A percentile compares a stretch with the other conserved stretches of the same genome.
Conservation (phyloP, 2,329 filamentous ascomycete genomes). For the Calonectria hongkongensis region DNA sequence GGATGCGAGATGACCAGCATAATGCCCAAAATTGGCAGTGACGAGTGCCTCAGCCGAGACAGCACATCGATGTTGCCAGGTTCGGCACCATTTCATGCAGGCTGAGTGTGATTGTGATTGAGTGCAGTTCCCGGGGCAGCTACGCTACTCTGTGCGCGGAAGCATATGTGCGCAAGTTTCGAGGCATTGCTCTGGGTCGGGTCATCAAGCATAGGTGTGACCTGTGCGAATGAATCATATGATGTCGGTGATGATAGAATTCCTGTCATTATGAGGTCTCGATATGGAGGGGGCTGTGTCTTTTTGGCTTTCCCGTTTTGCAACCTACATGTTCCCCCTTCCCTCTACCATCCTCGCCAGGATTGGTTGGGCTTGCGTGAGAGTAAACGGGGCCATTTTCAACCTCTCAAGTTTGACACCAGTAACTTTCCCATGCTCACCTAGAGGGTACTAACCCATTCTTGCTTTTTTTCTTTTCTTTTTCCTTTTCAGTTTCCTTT, state of each 20-base stretch:
- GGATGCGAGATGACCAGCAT: conserved; percentile 20
- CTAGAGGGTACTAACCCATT: neutral
- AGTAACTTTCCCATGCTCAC: neutral
- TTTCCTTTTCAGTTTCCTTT: neutral
- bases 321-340: conserved; percentile 15
- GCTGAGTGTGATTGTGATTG: conserved; percentile 30
- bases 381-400: conserved; percentile 21
- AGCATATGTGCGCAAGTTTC: conserved; percentile 13
- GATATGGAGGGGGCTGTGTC: neutral
- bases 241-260: conserved; percentile 12
- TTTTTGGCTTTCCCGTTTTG: conserved; percentile 3
- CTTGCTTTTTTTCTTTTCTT: neutral
- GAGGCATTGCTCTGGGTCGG: conserved; percentile 1
- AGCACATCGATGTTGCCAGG: conserved; percentile 8
- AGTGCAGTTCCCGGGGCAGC: neutral
- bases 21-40: conserved; percentile 15
- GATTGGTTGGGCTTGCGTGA: neutral
- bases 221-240: conserved; percentile 27
- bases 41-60: conserved; percentile 21
- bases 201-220: conserved; percentile 9
- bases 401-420: neutral
- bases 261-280: conserved; percentile 10
- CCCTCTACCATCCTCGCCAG: conserved; percentile 1
- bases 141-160: neutral
- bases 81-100: conserved; percentile 1